These are phyloP conservation scores for Pseudophaeomoniella oleicola DNA, from an alignment of 2,329 filamentous ascomycete genomes.

Conservation along the genomic window DNA sequence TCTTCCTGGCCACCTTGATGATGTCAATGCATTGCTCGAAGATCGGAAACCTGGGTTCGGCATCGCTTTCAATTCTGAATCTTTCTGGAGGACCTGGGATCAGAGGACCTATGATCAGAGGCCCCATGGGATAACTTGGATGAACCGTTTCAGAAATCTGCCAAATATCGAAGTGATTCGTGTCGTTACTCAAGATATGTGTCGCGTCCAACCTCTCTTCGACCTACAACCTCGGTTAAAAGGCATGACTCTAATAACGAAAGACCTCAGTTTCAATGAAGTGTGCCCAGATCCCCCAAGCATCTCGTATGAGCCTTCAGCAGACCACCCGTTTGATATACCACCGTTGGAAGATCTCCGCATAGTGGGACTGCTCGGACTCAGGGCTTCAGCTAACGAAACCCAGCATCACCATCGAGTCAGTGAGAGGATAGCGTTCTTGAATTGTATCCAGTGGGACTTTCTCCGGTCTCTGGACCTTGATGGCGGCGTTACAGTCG, in stretches of 20 bases:
- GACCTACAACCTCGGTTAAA: neutral
- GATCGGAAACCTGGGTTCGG: neutral
- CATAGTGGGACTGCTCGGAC: neutral
- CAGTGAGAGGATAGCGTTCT: neutral
- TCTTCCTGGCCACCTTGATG: neutral
- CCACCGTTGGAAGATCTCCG: neutral
- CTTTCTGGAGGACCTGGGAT: neutral
- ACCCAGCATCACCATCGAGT: neutral
- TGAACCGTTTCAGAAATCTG: neutral
- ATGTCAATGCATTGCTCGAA: neutral
- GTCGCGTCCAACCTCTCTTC: neutral
- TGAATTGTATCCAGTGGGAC: neutral
- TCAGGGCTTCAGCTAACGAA: neutral
- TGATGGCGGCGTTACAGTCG: neutral
- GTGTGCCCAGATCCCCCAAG: neutral
- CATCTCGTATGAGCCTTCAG: neutral
- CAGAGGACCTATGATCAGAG: neutral
- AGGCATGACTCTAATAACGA: neutral
- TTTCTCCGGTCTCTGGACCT: neutral
- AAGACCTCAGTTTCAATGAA: neutral
- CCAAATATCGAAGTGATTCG: neutral
- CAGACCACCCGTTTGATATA: neutral
- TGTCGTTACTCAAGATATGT: neutral
- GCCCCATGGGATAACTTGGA: neutral
- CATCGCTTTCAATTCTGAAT: neutral